Conservation (phyloP, 768 basidiomycete genomes). For the Rhizopogon salebrosus region DNA sequence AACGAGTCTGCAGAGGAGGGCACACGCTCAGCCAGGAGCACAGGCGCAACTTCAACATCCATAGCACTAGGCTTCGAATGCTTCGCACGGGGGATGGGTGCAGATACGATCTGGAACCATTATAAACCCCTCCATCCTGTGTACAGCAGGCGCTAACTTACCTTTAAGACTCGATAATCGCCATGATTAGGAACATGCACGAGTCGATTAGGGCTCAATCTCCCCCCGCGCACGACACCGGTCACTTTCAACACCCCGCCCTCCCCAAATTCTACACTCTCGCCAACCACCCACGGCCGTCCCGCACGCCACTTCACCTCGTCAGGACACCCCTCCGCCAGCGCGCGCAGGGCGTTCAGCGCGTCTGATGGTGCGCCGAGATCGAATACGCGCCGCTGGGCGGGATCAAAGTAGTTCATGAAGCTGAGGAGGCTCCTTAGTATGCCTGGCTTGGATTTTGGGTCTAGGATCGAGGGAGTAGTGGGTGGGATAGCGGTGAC, state of each 20-base stretch:
- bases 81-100: constrained; percentile 37
- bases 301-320: constrained; percentile 82
- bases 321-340: constrained; percentile 81
- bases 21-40: constrained; percentile 56
- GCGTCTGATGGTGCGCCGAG: constrained; percentile 58
- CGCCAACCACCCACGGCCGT: constrained; percentile 71
- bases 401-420: constrained; percentile 90
- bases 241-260: constrained; percentile 65
- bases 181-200: constrained; percentile 85
- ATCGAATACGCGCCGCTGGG: constrained; percentile 73
- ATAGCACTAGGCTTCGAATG: constrained; percentile 38
- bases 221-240: constrained; percentile 77
- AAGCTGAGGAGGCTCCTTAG: constrained; percentile 91
- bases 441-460: constrained; percentile 61
- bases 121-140: not conserved
- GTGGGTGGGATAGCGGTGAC: constrained; percentile 67
- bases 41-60: constrained; percentile 55
- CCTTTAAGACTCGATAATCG: constrained; percentile 83
- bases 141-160: constrained; percentile 25
- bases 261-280: constrained; percentile 58
- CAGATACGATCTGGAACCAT: constrained; percentile 60
- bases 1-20: constrained; percentile 74
- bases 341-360: constrained; percentile 63
- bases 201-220: constrained; percentile 75
- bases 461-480: constrained; percentile 40